Base-by-base conservation (phyloP, 768 basidiomycete species). In the Lyophyllum semitale region DNA sequence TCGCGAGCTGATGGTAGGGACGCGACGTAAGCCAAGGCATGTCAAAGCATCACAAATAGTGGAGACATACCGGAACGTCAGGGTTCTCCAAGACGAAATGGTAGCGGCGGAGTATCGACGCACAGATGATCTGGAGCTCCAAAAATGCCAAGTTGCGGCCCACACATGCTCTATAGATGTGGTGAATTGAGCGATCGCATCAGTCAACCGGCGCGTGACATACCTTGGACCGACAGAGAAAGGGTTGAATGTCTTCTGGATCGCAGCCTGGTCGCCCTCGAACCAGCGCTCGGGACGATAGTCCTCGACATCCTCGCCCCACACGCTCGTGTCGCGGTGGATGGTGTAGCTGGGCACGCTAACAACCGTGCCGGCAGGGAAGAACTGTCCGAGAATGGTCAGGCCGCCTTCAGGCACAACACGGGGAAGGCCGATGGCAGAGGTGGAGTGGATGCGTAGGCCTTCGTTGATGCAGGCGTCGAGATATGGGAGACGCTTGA, bases 281-380 rank as follows among this genome's bases (percentile, higher is more conserved):
- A 93, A 84, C 91, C 91, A 96, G 26, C 94, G 77, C 63, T 95
- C 93, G 0, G 93, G 93, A 32, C 91, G 73, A 75, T 80, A 95
- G 6, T 61, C 79, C 37, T 89, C 86, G 25, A 81, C 75, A 64
- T 95, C 93, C 5, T 81, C 77, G 6, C 94, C 94, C 94, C 94
- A 95, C 1, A 87, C 77, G 1, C 57, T 63, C 38, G 68, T 63
- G 64, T 92, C 83, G 25, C 91, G 85, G 66, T 96, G 93, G 48
- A 95, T 88, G 2, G 91, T 84, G 69, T 87, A 95, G 45, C 84
- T 88, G 22, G 93, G 92, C 3, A 93, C 90, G 46, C 86, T 88
- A 54, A 93, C 77, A 32, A 92, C 74, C 0, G 89, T 77, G n/a
- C 89, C 92, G 30, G 78, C 78, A n/a, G 83, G 82, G 79, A 93